Percentiles rank a stretch among this genome's conserved stretches.
These are phyloP conservation scores for Fusarium continuum DNA, from an alignment of 2,329 filamentous ascomycete genomes.

Conservation along the genomic window DNA sequence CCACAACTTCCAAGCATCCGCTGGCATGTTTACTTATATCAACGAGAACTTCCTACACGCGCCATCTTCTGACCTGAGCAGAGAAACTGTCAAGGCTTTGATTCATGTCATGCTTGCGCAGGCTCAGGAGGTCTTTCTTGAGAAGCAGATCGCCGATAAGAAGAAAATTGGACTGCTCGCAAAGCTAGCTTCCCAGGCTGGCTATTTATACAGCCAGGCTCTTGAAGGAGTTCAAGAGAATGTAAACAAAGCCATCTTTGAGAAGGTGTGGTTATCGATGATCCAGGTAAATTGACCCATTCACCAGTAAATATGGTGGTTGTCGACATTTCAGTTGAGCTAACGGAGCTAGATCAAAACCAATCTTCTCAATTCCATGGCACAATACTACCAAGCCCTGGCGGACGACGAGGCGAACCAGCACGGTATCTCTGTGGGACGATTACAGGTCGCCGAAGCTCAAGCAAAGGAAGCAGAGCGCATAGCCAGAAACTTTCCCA, in stretches of 20 bases:
- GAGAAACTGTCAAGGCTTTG: constrained; percentile 94
- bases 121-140: constrained; percentile 95
- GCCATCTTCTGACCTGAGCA: constrained; percentile 92
- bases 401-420: constrained; percentile 90
- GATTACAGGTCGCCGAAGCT: constrained; percentile 82
- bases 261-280: constrained; percentile 90
- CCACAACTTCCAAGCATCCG: constrained; percentile 96
- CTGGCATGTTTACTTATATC: constrained; percentile 99
- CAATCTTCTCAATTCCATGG: constrained; percentile 82
- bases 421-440: constrained; percentile 84
- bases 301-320: not conserved
- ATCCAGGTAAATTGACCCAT: constrained; percentile 66
- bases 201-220: constrained; percentile 86
- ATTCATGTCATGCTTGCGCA: constrained; percentile 95
- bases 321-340: not conserved
- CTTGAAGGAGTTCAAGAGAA: constrained; percentile 93
- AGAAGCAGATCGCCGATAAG: constrained; percentile 91
- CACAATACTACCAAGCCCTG: constrained; percentile 92
- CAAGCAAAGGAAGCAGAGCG: constrained; percentile 81
- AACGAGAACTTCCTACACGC: constrained; percentile 99
- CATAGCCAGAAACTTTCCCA: constrained; percentile 81
- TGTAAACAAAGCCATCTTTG: constrained; percentile 88
- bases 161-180: constrained; percentile 94
- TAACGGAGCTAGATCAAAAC: constrained; percentile 71
- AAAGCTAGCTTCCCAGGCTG: constrained; percentile 91